Base-by-base conservation (phyloP, 139 green algal species). In the Nannochloris sp. region DNA sequence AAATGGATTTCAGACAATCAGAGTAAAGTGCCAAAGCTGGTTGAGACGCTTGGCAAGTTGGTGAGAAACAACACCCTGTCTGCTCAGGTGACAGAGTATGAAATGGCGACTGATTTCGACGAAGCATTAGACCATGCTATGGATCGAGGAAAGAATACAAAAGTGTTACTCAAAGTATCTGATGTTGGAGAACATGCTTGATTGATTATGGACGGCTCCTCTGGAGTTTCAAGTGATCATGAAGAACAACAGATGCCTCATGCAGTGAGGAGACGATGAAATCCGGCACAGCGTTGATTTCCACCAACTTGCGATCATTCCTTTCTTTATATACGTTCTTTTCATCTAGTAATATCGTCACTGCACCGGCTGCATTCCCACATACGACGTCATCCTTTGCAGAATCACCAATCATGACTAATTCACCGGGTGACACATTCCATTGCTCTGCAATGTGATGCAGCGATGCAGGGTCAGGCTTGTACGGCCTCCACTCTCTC, bases 341-440 rank as follows among this genome's bases (percentile, higher is more conserved):
- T 23, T 76, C 67, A 46, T 92, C 83, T 12, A 95, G 66, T 31
- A 92, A 66, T 14, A 88, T 74, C 0, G 81, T 95, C 15, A 83
- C 6, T 18, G 85, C 73, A 4, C 87, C 87, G 4, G 87, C 87
- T 11, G 82, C 60, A 24, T 85, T 91, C 43, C 84, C 84, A 49
- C 76, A 85, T 27, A 88, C 77, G 48, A 88, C 58, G 63, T 89
- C 85, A 44, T 91, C 86, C 53, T 87, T 88, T 18, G 81, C 70
- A 5, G 60, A 81, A 75, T 95, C 88, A 0, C 88, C 88, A 21
- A 95, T 70, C 79, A 95, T 94, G 12, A 94, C 60, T n/a, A 83
- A 62, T 66, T 92, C 66, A 1, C 44, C 21, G 2, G 81, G 60
- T 1, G 43, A 15, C 15, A 92, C 68, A 7, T 80, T 73, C 88